Percentiles rank a stretch among this genome's conserved stretches.
Evolutionary conservation across 371 early-diverging fungal genomes (phyloP).

Genomic region (Actinomucor elegans): DNA sequence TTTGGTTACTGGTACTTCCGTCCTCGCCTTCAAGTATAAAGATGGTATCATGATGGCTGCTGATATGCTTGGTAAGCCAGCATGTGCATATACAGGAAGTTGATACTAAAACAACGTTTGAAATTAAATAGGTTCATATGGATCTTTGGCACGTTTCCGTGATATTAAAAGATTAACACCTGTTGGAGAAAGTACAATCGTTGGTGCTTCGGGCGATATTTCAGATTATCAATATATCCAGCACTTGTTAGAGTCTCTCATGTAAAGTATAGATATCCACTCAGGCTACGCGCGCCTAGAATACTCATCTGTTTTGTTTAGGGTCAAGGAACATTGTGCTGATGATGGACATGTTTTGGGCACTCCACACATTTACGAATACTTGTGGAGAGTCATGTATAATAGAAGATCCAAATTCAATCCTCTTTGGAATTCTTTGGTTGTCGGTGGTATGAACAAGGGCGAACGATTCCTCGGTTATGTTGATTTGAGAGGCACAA

Average conservation of each 20-base stretch:
- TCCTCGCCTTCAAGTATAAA: conserved; percentile 94
- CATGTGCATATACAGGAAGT: too few relatives aligned
- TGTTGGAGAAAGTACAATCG: conserved; percentile 81
- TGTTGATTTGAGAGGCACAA: conserved; percentile 96
- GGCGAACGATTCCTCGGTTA: conserved; percentile 88
- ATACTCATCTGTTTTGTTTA: conserved; percentile 25
- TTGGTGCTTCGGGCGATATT: conserved; percentile 95
- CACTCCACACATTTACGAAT: conserved; percentile 88
- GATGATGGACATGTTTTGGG: conserved; percentile 90
- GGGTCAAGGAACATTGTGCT: conserved; percentile 83
- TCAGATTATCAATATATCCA: conserved; percentile 93
- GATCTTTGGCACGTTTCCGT: conserved; percentile 93
- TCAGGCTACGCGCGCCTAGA: too few relatives aligned
- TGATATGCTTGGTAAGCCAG: conserved; percentile 79
- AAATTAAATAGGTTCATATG: conserved; percentile 89
- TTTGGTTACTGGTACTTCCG: conserved; percentile 96
- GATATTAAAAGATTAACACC: conserved; percentile 84
- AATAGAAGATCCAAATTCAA: conserved; percentile 87
- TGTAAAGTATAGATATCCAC: conserved; percentile 61
- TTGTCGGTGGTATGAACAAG: conserved; percentile 90
- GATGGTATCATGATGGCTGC: conserved; percentile 98
- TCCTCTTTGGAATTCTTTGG: conserved; percentile 95
- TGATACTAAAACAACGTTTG: too few relatives aligned
- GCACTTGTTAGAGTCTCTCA: conserved; percentile 79
- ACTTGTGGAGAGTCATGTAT: conserved; percentile 93